Evolutionary conservation across 169 alveolate species (phyloP).

Genomic region (Theileria orientalis): DNA sequence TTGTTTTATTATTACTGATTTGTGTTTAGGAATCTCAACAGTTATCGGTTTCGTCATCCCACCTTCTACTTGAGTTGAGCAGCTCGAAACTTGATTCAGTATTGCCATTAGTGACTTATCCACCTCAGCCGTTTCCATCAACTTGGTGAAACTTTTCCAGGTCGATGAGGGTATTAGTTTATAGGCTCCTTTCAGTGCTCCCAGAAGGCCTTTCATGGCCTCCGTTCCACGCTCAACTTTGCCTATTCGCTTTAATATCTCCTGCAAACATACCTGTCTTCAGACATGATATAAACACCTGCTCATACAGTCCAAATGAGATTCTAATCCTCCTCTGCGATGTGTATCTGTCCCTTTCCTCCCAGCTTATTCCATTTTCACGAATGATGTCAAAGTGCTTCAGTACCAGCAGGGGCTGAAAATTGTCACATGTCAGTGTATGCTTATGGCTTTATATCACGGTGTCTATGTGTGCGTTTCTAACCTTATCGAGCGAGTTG

Average conservation of each 20-base stretch:
- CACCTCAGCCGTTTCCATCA: background rate
- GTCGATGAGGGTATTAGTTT: conserved; percentile 8
- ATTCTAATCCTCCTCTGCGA: background rate
- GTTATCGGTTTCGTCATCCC: background rate
- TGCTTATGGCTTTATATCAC: too few species aligned
- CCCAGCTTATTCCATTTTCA: background rate
- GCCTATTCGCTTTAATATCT: conserved; percentile 1
- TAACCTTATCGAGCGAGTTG: background rate
- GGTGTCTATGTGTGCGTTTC: too few species aligned
- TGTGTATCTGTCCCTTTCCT: background rate
- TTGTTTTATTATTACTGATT: background rate
- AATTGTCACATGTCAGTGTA: too few species aligned
- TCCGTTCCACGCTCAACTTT: background rate
- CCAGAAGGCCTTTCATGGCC: conserved; percentile 21
- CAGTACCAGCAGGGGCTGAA: too few species aligned
- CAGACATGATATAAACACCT: background rate
- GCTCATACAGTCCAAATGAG: conserved; percentile 25
- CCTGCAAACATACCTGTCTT: conserved; percentile 14
- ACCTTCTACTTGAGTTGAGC: background rate
- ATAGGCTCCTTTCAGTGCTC: conserved; percentile 14
- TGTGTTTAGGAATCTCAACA: background rate
- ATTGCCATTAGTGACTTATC: background rate
- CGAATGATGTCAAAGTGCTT: conserved; percentile 7
- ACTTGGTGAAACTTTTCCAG: conserved; percentile 4
- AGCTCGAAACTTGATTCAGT: conserved; percentile 13